Base-by-base conservation (phyloP, 805 yeast genomes). In the Metschnikowia peoriensis region DNA sequence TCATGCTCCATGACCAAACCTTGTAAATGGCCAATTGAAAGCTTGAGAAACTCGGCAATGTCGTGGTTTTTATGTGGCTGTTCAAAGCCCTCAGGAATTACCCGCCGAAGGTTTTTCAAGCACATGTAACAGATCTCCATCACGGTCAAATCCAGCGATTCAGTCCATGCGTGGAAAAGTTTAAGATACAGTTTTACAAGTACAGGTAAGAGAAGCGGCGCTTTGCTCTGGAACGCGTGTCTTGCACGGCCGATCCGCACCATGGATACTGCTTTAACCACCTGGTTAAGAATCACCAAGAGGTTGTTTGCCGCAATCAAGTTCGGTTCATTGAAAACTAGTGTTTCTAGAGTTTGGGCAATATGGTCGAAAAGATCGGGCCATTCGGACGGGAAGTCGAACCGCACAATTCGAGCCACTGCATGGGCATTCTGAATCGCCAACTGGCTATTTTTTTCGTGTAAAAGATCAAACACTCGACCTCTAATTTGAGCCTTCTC, bases 311-410 rank as follows among this genome's bases (percentile, higher is more conserved):
- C 69, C 40, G 82, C 77, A 4, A 83, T 72, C 40, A 83, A 66
- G 55, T 83, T 79, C 28, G 70, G 73, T 37, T 63, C 55, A 10
- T 12, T 44, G 28, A 71, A 67, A 12, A 76, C 74, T 15, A 77
- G 76, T 11, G 73, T 68, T 51, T 74, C 81, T 45, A 86, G 61
- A 17, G 75, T 61, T 4, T 61, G 61, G 43, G 81, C 76, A 1
- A 86, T 55, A 12, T 84, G 85, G 51, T 88, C 92, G 62, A 94
- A 87, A 16, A 94, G 65, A 2, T 78, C 68, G 0, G 96, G 91
- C 97, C 97, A 94, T 44, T 86, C 91, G 1, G 72, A 67, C 0
- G 98, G 97, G 65, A 89, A 94, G 61, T 94, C 99, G 51, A 83
- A 75, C 47, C 97, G 72, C 28, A 88, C 86, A 28, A 94, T 87